Base-by-base conservation (phyloP, 2,329 filamentous ascomycete genomes). In the Beauveria scarabaeidicola region DNA sequence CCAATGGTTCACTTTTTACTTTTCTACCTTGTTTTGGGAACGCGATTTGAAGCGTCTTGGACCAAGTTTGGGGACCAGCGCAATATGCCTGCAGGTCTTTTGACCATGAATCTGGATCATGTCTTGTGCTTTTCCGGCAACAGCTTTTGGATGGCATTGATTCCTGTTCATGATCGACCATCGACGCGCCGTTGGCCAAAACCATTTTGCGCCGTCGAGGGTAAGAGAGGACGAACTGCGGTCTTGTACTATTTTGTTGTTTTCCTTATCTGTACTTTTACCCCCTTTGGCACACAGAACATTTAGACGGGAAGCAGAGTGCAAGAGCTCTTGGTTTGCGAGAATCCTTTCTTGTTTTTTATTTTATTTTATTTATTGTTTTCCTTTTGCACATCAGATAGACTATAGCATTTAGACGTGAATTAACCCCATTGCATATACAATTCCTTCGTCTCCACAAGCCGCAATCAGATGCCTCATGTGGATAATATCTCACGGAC, bases 211-310 rank as follows among this genome's bases (percentile, higher is more conserved):
- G n/a, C 36, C 50, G 21, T 29, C 10, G 27, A 21, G 23, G 40
- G 50, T 36, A 44, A 36, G 29, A 40, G 15, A 51, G 17, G 38
- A 44, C 23, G 40, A 15, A 41, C 10, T 10, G 27, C 47, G 41
- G 57, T 41, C 32, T 47, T 59, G 50, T 53, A 53, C 32, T 56
- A 56, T 60, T 54, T 43, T 53, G 27, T 48, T 59, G 48, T 50
- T 60, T 60, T 60, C 41, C 36, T 50, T 50, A 43, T 56, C 40
- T 55, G 52, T 60, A 55, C 38, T 56, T 52, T 55, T 52, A 60
- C 27, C 52, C 58, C 58, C 48, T 51, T 47, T 56, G 58, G 58
- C 58, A 56, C 58, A 60, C 58, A 60, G 58, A 56, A 60, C 58
- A 60, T 51, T 36, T 60, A 56, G 52, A 56, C 40, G 58, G 58